Evolutionary conservation across 1,284 basidiomycete genomes (phyloP).

Genomic region (Prillingera fragicola): DNA sequence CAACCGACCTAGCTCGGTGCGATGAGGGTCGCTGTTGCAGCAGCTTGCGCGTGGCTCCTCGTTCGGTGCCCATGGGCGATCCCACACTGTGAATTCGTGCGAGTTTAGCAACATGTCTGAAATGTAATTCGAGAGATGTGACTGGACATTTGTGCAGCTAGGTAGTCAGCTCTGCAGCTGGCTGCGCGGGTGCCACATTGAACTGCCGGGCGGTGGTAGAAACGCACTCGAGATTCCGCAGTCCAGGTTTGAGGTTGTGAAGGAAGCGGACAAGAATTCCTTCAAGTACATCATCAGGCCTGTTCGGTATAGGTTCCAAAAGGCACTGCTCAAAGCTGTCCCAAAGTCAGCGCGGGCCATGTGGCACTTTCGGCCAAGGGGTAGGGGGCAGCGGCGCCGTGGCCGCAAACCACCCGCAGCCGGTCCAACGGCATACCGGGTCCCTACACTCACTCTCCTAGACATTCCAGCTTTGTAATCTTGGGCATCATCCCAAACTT

Average conservation of each 20-base stretch:
- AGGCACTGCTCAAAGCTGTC: conserved; percentile 39
- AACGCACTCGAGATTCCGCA: conserved; percentile 33
- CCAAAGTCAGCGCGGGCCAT: conserved; percentile 1
- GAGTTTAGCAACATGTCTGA: conserved; percentile 29
- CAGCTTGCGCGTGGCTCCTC: conserved; percentile 37
- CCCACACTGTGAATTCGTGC: conserved; percentile 44
- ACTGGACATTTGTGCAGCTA: conserved; percentile 41
- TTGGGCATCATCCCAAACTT: conserved; percentile 34
- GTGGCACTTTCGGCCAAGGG: conserved; percentile 10
- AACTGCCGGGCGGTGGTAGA: not conserved
- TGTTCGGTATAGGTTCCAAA: conserved; percentile 33
- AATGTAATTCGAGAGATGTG: conserved; percentile 37
- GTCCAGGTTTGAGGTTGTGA: conserved; percentile 33
- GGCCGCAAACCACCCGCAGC: not conserved
- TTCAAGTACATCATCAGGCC: conserved; percentile 44
- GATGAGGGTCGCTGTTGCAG: conserved; percentile 25
- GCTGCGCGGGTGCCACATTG: not conserved
- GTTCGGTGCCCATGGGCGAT: conserved; percentile 38
- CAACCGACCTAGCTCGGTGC: conserved; percentile 30
- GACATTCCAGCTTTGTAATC: conserved; percentile 31
- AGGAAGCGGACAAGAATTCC: conserved; percentile 39
- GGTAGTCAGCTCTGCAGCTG: not conserved
- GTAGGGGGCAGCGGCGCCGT: not conserved
- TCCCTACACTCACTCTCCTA: conserved; percentile 45
- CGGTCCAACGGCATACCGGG: not conserved